Evolutionary conservation across 495 filamentous ascomycete species (phyloP).

Genomic region (Ramalina intermedia): DNA sequence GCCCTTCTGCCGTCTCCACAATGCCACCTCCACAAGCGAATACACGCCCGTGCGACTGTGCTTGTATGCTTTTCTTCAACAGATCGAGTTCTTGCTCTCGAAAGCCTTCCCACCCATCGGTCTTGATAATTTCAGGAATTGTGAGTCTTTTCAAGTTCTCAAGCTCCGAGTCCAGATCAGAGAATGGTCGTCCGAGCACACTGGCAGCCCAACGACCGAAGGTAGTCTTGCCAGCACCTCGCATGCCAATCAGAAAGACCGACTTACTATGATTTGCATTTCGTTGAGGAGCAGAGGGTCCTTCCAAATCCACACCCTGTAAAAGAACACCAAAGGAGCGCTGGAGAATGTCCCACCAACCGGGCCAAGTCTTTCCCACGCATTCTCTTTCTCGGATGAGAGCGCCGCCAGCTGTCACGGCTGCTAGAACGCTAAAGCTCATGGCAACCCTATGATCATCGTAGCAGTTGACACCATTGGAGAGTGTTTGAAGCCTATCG

Average conservation of each 20-base stretch:
- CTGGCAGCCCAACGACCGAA: slow-evolving; percentile 70
- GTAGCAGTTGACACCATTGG: slow-evolving; percentile 72
- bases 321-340: slow-evolving; percentile 60
- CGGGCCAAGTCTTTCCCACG: slow-evolving; percentile 97
- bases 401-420: slow-evolving; percentile 57
- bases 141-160: slow-evolving; percentile 55
- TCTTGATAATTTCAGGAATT: slow-evolving; percentile 73
- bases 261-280: slow-evolving; percentile 39
- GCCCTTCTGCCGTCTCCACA: slow-evolving; percentile 74
- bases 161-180: slow-evolving; percentile 80
- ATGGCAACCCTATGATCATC: slow-evolving; percentile 97
- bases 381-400: slow-evolving; percentile 82
- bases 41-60: slow-evolving; percentile 60
- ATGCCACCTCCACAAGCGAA: slow-evolving; percentile 92
- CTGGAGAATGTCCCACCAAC: slow-evolving; percentile 88
- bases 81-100: slow-evolving; percentile 64
- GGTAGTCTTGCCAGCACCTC: slow-evolving; percentile 93
- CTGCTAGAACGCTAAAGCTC: slow-evolving; percentile 87
- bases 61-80: slow-evolving; percentile 55
- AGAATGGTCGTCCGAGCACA: slow-evolving; percentile 57
- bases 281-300: slow-evolving; percentile 18
- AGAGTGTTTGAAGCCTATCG: slow-evolving; percentile 43
- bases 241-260: slow-evolving; percentile 93
- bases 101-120: slow-evolving; percentile 79
- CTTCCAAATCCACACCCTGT: slow-evolving; percentile 52